A percentile compares a stretch with the other conserved stretches of the same genome.
Evolutionary conservation across 371 early-diverging fungal genomes (phyloP).

Genomic region (Dichotomocladium elegans): DNA sequence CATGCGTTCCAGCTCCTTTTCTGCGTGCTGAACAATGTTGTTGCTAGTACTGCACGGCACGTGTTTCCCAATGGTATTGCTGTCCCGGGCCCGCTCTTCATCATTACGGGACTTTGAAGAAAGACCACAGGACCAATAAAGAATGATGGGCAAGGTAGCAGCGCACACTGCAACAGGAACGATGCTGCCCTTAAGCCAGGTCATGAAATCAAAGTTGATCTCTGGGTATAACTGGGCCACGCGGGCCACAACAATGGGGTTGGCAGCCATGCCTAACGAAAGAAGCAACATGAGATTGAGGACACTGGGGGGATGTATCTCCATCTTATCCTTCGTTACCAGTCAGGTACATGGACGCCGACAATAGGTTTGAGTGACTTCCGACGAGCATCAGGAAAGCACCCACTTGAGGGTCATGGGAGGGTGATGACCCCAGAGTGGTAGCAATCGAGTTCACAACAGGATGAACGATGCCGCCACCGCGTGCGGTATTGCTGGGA

Average conservation of each 20-base stretch:
- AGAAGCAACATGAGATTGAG: neutral
- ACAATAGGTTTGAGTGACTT: slow-evolving; percentile 58
- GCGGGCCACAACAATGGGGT: slow-evolving; percentile 59
- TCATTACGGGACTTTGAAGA: slow-evolving; percentile 14
- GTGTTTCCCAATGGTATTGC: neutral
- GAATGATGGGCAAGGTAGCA: slow-evolving; percentile 35
- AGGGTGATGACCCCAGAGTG: slow-evolving; percentile 42
- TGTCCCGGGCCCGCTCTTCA: slow-evolving; percentile 1
- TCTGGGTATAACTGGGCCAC: slow-evolving; percentile 47
- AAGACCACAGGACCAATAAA: slow-evolving; percentile 26
- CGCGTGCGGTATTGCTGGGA: slow-evolving; percentile 73
- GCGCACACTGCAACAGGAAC: slow-evolving; percentile 49
- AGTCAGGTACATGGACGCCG: slow-evolving; percentile 63
- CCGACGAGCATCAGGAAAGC: slow-evolving; percentile 54
- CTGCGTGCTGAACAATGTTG: slow-evolving; percentile 27
- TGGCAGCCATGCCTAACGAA: slow-evolving; percentile 65
- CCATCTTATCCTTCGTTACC: slow-evolving; percentile 23
- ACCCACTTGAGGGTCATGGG: slow-evolving; percentile 30
- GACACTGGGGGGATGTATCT: neutral
- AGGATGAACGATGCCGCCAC: slow-evolving; percentile 69
- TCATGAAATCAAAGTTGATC: slow-evolving; percentile 53
- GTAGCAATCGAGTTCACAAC: slow-evolving; percentile 61
- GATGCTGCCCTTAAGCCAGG: slow-evolving; percentile 57
- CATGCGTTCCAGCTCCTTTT: slow-evolving; percentile 27
- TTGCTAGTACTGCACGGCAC: neutral